Evolutionary conservation across 1,139 yeast genomes (phyloP), one percentile per base, ranked within the genome.

Genomic region (Diutina pseudorugosa): DNA sequence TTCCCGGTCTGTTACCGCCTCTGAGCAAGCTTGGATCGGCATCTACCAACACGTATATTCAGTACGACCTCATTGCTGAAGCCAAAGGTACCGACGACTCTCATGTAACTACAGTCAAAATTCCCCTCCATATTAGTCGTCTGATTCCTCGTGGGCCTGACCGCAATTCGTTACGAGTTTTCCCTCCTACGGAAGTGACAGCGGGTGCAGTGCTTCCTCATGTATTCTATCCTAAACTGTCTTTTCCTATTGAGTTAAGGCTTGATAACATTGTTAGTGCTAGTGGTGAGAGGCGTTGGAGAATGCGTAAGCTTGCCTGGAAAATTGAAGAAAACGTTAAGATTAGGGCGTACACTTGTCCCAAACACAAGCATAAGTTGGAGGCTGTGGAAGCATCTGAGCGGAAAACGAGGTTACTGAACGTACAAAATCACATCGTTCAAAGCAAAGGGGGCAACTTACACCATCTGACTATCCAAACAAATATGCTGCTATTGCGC

Each of bases 151-250:
- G 90, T 45, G 94, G 94, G 9, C 87, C 89, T 2, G 97, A 91
- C 64, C 76, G 90, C 58, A 89, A 87, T 62, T 88, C 96, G 0
- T 70, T 89, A 45, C 76, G 99, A 55, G 89, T 94, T 1, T 93
- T 93, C 65, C 98, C 98, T 1, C 98, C 99, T 3, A 93, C 98
- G 0, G 88, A 85, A 51, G 84, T 93, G 43, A 83, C 88, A 2
- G 95, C 96, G 3, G 80, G 85, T 44, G 91, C 95, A 3, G 85
- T 85, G 4, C 71, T 93, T 50, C 98, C 98, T 2, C 86, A 87
- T 57, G 95, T 89, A 16, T 78, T 88, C 20, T 87, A 87, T 64
- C 98, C 98, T 11, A 85, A 87, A 61, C 85, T 96, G 0, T 75
- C 83, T 0, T 88, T 93, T 62, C 85, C 94, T 0, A 75, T 93